Evolutionary conservation across 1,284 basidiomycete species (phyloP).

Genomic region (Cryptococcus maquisensis): DNA sequence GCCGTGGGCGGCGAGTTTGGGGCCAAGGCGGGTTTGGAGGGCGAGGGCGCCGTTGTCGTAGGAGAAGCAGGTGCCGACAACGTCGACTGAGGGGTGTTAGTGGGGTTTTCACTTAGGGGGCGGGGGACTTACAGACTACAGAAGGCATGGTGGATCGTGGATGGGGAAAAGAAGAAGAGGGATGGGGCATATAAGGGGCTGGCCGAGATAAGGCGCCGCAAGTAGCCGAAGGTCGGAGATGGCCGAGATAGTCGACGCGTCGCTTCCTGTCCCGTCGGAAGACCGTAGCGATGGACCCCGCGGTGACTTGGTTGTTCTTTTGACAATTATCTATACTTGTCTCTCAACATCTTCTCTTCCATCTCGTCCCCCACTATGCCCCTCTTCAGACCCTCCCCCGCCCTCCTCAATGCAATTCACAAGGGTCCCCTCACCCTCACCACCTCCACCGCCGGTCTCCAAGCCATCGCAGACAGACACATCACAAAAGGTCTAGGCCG

Average conservation of each 20-base stretch:
- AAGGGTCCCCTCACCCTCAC: conserved; percentile 11
- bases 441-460: conserved; percentile 22
- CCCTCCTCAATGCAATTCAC: conserved; percentile 16
- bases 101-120: background rate
- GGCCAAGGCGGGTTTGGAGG: conserved; percentile 22
- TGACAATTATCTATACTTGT: no score
- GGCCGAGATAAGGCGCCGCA: no score
- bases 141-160: conserved; percentile 22
- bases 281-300: no score
- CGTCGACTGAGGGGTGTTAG: conserved; percentile 31
- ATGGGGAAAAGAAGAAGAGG: background rate
- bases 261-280: no score
- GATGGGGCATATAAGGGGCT: no score
- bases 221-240: no score
- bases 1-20: conserved; percentile 23
- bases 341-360: background rate
- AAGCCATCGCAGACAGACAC: conserved; percentile 32
- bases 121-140: conserved; percentile 23
- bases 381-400: background rate
- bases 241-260: no score
- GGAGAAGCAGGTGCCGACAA: conserved; percentile 27
- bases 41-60: conserved; percentile 31
- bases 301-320: no score
- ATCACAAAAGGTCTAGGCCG: conserved; percentile 39
- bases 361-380: conserved; percentile 10